Evolutionary conservation across 2,329 filamentous ascomycete species (phyloP).

Genomic region (Aspergillus sp.): DNA sequence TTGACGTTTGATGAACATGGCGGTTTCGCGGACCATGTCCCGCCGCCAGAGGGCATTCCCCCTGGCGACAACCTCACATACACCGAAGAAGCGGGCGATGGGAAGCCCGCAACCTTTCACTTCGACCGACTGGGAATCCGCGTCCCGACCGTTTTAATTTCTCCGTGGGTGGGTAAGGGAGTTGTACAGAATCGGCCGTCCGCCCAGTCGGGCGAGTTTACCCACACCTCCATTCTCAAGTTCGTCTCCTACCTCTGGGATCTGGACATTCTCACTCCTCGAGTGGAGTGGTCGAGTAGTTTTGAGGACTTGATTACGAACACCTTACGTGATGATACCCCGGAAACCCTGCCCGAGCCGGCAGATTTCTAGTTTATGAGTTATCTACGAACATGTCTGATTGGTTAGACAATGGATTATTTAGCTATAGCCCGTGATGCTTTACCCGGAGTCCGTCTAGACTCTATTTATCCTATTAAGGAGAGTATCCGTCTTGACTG

Average conservation of each 20-base stretch:
- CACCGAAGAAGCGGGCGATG: constrained; percentile 24
- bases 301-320: constrained; percentile 25
- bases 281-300: constrained; percentile 30
- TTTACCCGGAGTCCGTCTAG: too few species aligned
- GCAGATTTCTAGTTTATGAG: constrained; percentile 15
- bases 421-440: too few species aligned
- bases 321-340: constrained; percentile 17
- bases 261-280: constrained; percentile 29
- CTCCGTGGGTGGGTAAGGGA: constrained; percentile 36
- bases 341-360: constrained; percentile 15
- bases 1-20: constrained; percentile 42
- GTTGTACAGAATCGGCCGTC: constrained; percentile 31
- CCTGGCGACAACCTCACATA: constrained; percentile 29
- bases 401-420: too few species aligned
- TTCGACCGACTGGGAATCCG: constrained; percentile 37
- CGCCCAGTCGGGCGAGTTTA: constrained; percentile 34
- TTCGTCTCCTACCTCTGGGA: constrained; percentile 37
- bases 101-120: constrained; percentile 28
- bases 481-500: too few species aligned
- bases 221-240: constrained; percentile 37
- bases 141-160: constrained; percentile 37
- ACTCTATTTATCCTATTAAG: too few species aligned
- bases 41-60: constrained; percentile 32
- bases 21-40: constrained; percentile 40
- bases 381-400: too few species aligned